Evolutionary conservation across 1,139 yeast genomes (phyloP), one percentile per base, ranked within the genome.

Genomic region (Kodamaea plutei): DNA sequence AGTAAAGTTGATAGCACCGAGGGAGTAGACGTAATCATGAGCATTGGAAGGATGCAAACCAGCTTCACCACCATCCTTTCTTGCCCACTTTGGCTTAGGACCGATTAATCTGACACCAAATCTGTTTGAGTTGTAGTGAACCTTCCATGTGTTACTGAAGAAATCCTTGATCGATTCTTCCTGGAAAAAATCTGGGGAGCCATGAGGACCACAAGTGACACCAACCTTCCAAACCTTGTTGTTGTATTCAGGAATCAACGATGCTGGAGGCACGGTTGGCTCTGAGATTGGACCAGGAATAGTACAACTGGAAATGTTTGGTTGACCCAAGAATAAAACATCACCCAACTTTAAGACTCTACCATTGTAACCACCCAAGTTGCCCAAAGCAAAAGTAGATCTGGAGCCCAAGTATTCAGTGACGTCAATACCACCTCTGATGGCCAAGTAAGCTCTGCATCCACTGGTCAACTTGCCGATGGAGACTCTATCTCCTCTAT

Each of bases 31-130:
- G 54, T 91, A 91, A 64, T 91, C 98, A 54, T 89, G 97, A 28
- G 96, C 91, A 60, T 91, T 91, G 11, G 96, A 88, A 33, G 98
- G 98, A 64, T 91, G 98, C 52, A 89, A 68, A 36, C 98, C 98
- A 38, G 94, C 97, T 53, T 88, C 96, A 35, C 97, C 98, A 61
- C 97, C 98, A 57, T 88, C 95, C n/a, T 72, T 58, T 63, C 97
- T 78, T 7, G 96, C 96, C 97, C 97, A 91, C 52, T 76, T 72
- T 6, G 97, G 98, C 57, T 88, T 89, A 37, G 97, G 97, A 29
- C 97, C 98, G 42, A 84, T 79, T 45, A 91, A 69, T 54, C 97
- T 76, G 25, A 91, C 94, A 54, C 97, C 98, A 58, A 89, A 89
- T 58, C 97, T 74, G 61, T 91, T 91, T 23, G 96, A 88, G 62